These are phyloP conservation scores for Suhomyces wounanorum DNA, from an alignment of 1,139 yeast genomes.

Conservation along the genomic window DNA sequence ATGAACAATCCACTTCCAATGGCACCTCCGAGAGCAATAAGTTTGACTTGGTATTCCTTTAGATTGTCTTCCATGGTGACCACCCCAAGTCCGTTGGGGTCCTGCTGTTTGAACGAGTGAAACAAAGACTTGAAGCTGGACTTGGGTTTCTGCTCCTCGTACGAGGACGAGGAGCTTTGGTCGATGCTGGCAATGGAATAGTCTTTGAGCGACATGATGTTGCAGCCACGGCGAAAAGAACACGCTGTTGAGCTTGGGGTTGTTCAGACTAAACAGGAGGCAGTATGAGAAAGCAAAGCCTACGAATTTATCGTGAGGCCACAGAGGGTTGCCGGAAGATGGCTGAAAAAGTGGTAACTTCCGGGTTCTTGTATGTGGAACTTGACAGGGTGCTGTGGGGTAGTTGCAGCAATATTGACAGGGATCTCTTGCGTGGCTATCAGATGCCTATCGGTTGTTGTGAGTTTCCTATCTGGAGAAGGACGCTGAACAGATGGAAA, in stretches of 20 bases:
- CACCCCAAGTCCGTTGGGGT: slow-evolving; percentile 9
- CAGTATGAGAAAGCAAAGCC: too few relatives aligned
- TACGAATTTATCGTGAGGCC: too few relatives aligned
- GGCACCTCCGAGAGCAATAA: slow-evolving; percentile 46
- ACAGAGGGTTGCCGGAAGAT: not conserved
- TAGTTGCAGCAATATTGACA: not conserved
- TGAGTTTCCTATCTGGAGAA: not conserved
- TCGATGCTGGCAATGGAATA: not conserved
- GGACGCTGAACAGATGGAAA: not conserved
- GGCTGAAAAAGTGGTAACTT: not conserved
- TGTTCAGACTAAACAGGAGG: too few relatives aligned
- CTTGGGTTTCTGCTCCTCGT: not conserved
- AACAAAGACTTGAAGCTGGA: slow-evolving; percentile 6
- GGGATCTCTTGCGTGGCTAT: not conserved
- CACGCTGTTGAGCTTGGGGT: not conserved
- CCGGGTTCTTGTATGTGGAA: not conserved
- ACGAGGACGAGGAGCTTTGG: not conserved
- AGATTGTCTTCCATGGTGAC: slow-evolving; percentile 17
- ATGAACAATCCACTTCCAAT: slow-evolving; percentile 47
- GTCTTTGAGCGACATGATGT: not conserved
- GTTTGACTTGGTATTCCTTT: slow-evolving; percentile 18
- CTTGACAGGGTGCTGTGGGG: not conserved
- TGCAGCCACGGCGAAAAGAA: not conserved
- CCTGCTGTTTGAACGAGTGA: slow-evolving; percentile 12
- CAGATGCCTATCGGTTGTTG: not conserved